phyloP scores from a whole-genome alignment of 2,329 filamentous ascomycete species.

The Laburnicola sp. region DNA sequence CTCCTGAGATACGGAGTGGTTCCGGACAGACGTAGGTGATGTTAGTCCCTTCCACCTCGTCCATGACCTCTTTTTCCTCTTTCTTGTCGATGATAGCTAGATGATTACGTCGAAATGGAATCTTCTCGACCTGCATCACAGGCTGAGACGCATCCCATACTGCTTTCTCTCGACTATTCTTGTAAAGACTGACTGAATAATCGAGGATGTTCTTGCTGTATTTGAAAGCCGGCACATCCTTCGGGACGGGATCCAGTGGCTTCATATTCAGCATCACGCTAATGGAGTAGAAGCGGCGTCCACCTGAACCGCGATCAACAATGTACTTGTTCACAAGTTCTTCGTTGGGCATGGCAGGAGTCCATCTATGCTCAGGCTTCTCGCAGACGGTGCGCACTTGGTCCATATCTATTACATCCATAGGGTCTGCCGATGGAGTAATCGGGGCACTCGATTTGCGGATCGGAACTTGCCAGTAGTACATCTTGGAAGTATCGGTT shows the following conservation, averaged over 20 bases:
- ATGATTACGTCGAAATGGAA: conserved; percentile 79
- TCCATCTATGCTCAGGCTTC: conserved; percentile 52
- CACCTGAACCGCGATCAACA: conserved; percentile 61
- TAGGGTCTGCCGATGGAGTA: conserved; percentile 11
- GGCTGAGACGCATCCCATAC: conserved; percentile 71
- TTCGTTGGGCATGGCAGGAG: conserved; percentile 42
- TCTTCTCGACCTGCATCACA: conserved; percentile 74
- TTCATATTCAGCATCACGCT: conserved; percentile 57
- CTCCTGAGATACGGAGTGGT: conserved; percentile 73
- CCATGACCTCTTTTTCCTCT: conserved; percentile 51
- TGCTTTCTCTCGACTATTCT: conserved; percentile 55
- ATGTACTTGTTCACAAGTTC: conserved; percentile 56
- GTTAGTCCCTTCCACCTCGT: conserved; percentile 52
- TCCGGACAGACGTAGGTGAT: conserved; percentile 74
- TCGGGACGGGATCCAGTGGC: conserved; percentile 67
- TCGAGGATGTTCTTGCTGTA: conserved; percentile 68
- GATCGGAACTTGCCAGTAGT: conserved; percentile 80
- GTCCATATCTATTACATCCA: conserved; percentile 63
- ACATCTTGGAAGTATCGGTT: conserved; percentile 63
- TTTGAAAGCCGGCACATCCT: conserved; percentile 51
- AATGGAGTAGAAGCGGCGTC: conserved; percentile 60
- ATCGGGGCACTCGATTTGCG: conserved; percentile 4
- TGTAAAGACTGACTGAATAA: conserved; percentile 78
- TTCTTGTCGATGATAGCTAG: conserved; percentile 63
- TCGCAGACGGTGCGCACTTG: conserved; percentile 51